Evolutionary conservation across 257 asterid genomes (phyloP).

Genomic region (Orobanche coerulescens): DNA sequence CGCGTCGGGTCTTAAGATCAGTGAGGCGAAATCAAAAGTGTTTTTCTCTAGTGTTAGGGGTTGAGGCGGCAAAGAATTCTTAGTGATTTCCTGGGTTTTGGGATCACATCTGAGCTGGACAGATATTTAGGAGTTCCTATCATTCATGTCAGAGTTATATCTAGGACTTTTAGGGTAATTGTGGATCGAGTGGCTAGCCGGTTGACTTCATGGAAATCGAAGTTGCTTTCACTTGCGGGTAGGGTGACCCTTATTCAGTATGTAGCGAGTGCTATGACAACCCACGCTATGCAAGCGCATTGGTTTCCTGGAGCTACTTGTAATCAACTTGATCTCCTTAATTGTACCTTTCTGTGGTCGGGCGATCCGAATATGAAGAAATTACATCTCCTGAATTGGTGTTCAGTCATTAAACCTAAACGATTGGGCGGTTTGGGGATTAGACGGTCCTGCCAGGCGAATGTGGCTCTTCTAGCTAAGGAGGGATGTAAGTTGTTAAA

Average conservation of each 20-base stretch:
- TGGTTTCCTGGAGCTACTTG: background rate
- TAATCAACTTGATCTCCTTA: background rate
- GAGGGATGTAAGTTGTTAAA: too few species aligned
- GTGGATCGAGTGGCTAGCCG: background rate
- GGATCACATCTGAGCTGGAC: background rate
- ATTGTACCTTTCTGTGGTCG: background rate
- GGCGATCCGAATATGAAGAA: too few species aligned
- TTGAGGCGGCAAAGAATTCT: background rate
- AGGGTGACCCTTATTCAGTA: background rate
- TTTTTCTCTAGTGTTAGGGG: background rate
- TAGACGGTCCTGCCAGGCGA: too few species aligned
- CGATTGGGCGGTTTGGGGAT: too few species aligned
- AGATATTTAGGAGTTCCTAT: background rate
- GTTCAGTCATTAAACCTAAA: too few species aligned
- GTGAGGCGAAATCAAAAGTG: background rate
- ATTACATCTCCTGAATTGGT: too few species aligned
- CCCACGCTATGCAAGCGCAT: background rate
- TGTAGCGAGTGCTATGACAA: background rate
- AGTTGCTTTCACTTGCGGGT: background rate
- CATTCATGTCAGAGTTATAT: background rate
- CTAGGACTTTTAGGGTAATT: background rate
- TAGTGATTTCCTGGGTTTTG: background rate
- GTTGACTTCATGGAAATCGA: background rate
- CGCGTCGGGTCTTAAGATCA: background rate
- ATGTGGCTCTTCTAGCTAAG: too few species aligned